Base-by-base conservation (phyloP, 2,329 filamentous ascomycete species). In the Apiospora arundinis region DNA sequence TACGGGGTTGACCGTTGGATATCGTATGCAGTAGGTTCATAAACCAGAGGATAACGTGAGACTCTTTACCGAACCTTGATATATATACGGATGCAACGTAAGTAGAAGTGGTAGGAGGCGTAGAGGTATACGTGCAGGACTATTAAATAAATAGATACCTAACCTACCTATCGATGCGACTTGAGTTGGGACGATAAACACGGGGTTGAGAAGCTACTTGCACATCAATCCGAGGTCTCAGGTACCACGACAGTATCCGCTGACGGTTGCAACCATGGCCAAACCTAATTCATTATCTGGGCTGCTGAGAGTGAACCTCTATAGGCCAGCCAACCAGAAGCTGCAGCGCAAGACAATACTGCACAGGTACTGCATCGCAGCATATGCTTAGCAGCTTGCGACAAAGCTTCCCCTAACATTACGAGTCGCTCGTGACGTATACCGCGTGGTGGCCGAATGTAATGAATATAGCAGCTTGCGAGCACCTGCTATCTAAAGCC, bases 231-330 rank as follows among this genome's bases (percentile, higher is more conserved):
- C 11, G 32, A 63, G 40, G 56, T 63, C 56, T 63, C 56, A 63
- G 56, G 56, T 63, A 63, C 56, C 28, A 37, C 28, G 12, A 21
- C 56, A 63, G 56, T 63, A 40, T 63, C 56, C 56, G 32, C 56
- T 63, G 56, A 63, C 56, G 56, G 56, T 40, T 63, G 56, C 32
- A 63, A n/a, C 56, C 56, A 63, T n/a, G 32, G 21, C 8, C 56
- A 63, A 63, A 63, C 56, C 32, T 63, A 63, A 63, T 63, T 63
- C 32, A 12, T n/a, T n/a, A n/a, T n/a, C 45, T 48, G 45, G 45
- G 42, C 42, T 45, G 14, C 28, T 60, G 28, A 32, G 32, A 28
- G 52, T 60, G 52, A 16, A 18, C 28, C 32, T 32, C 52, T 37
- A 60, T 60, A 60, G 52, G 52, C 52, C 52, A 8, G 42, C 12